Evolutionary conservation across 1,139 yeast species (phyloP), one percentile per base, ranked within the genome.

Genomic region (Saccharomyces hybrid): DNA sequence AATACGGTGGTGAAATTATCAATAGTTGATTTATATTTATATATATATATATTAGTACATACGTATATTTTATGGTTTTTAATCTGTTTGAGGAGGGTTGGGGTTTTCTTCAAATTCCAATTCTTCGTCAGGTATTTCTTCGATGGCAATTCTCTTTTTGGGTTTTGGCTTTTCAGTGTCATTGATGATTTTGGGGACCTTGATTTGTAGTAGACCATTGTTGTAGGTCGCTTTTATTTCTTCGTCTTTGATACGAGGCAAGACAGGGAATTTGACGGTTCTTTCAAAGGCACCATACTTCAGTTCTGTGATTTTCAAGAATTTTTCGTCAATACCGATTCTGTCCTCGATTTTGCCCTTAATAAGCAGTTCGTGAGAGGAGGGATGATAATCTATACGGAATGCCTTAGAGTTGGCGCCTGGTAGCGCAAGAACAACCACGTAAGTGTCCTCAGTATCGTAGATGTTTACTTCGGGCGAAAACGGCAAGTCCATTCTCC

Each of bases 401-500:
- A 81, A 75, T 13, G 78, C 73, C 50, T 73, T 73, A 31, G 80
- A 75, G 32, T 73, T 70, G 8, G 82, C 82, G 49, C 86, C 86
- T 5, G 85, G 81, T 14, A 81, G 68, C 4, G 83, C 76, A 7
- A 79, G 66, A 2, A 76, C 76, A 13, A 80, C 74, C 19, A 73
- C 62, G 59, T 78, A 81, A 16, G 72, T 67, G 8, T 71, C 71
- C 4, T 73, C 72, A 42, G 73, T 70, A 55, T 80, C 82, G 60
- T 79, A 80, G 16, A 81, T 75, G 60, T 81, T 82, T 6, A 80
- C 70, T 52, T 79, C 77, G n/a, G 85, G 84, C 5, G 83, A 74
- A 55, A 78, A 78, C 58, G 81, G 81, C 48, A 74, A 56, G 19
- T 70, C 69, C 29, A 72, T 61, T 48, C 73, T 65, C n/a, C 70